Evolutionary conservation across 2,329 filamentous ascomycete species (phyloP).

Genomic region (Colletotrichum cereale): DNA sequence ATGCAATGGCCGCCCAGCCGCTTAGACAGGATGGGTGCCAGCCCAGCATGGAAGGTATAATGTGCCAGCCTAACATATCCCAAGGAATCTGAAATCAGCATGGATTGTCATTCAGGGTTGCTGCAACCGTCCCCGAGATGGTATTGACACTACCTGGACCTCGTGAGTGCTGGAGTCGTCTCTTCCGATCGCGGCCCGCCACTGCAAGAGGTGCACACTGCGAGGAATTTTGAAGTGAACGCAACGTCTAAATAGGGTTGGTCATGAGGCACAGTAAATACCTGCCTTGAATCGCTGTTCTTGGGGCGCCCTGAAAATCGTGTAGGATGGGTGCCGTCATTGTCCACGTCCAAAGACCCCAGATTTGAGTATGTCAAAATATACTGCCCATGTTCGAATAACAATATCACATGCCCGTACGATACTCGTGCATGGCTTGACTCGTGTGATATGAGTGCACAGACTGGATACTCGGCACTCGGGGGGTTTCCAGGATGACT

Average conservation of each 20-base stretch:
- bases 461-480: too few species aligned
- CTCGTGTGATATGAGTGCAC: too few species aligned
- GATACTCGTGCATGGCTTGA: too few species aligned
- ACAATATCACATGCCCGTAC: too few species aligned
- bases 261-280: not conserved
- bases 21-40: slow-evolving; percentile 8
- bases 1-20: slow-evolving; percentile 12
- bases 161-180: not conserved
- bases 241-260: too few species aligned
- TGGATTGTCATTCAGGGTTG: slow-evolving; percentile 9
- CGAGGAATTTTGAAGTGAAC: not conserved
- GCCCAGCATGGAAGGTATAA: not conserved
- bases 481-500: too few species aligned
- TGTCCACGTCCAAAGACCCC: not conserved
- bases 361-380: not conserved
- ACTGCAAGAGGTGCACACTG: not conserved
- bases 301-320: too few species aligned
- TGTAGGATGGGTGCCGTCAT: too few species aligned
- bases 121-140: not conserved
- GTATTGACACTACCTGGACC: not conserved
- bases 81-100: slow-evolving; percentile 25
- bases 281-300: not conserved
- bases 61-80: not conserved
- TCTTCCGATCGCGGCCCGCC: slow-evolving; percentile 15
- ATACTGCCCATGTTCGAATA: too few species aligned